These are phyloP conservation scores for Asterella californica DNA, from an alignment of 225 moss, liverwort and hornwort genomes.

Conservation along the genomic window DNA sequence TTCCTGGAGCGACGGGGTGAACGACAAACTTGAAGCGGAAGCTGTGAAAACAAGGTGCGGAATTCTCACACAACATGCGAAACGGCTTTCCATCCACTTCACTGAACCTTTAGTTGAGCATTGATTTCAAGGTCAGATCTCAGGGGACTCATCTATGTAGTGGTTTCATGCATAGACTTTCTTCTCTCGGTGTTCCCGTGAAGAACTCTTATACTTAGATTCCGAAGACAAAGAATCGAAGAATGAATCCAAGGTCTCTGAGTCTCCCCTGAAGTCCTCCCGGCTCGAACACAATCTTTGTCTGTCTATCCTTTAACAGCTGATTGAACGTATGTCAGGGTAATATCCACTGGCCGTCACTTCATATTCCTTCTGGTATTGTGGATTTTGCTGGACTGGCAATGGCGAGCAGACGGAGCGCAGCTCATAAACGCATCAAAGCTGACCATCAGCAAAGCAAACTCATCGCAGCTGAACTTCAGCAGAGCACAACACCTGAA, in stretches of 20 bases:
- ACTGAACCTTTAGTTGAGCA: not conserved
- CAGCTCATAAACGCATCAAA: not conserved
- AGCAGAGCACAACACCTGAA: not conserved
- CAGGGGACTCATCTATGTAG: too few species aligned
- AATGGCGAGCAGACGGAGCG: not conserved
- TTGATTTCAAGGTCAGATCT: too few species aligned
- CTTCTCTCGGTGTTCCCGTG: too few species aligned
- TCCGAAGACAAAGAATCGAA: too few species aligned
- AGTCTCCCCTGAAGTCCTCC: too few species aligned
- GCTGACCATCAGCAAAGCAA: not conserved
- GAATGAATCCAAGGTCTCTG: too few species aligned
- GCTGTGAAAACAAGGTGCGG: not conserved
- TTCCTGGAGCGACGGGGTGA: not conserved
- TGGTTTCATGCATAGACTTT: too few species aligned
- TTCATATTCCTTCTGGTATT: not conserved
- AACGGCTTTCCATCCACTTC: not conserved
- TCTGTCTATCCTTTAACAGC: not conserved
- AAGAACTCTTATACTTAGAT: too few species aligned
- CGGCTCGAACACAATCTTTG: too few species aligned
- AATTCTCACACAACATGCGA: not conserved
- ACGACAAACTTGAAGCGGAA: not conserved
- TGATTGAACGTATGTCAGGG: not conserved
- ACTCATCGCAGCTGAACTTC: not conserved
- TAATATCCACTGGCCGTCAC: not conserved
- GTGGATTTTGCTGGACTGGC: not conserved